These are phyloP conservation scores for Ceratobasidium theobromae DNA, from an alignment of 1,284 basidiomycete genomes.

Conservation along the genomic window DNA sequence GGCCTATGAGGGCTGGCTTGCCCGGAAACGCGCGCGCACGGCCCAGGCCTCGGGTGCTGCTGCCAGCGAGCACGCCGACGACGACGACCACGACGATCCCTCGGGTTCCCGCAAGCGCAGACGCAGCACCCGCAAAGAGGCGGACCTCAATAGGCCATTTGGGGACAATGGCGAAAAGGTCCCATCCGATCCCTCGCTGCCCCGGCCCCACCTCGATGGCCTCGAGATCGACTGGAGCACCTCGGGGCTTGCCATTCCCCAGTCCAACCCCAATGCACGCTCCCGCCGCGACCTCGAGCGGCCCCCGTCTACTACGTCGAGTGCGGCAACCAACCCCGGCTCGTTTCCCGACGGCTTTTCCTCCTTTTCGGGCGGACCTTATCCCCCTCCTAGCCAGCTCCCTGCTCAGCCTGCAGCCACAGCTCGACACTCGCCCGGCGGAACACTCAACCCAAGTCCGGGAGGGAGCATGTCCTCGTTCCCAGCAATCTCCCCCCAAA, in stretches of 20 bases:
- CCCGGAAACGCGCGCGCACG: conserved; percentile 47
- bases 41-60: conserved; percentile 31
- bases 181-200: not conserved
- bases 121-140: conserved; percentile 19
- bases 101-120: conserved; percentile 9
- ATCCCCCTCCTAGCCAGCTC: too few species aligned
- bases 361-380: too few species aligned
- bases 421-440: not conserved
- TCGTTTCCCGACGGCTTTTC: conserved; percentile 11
- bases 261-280: conserved; percentile 21
- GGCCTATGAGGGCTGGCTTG: conserved; percentile 82
- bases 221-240: conserved; percentile 24
- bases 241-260: conserved; percentile 16
- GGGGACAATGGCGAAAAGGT: conserved; percentile 24
- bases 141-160: conserved; percentile 7
- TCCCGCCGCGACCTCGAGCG: conserved; percentile 14
- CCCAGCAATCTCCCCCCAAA: conserved; percentile 17
- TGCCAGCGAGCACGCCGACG: conserved; percentile 32
- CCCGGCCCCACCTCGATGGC: conserved; percentile 17
- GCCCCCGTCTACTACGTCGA: conserved; percentile 7
- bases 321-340: not conserved
- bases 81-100: conserved; percentile 37
- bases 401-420: too few species aligned
- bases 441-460: not conserved
- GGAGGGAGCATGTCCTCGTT: conserved; percentile 6